Evolutionary conservation across 2,329 filamentous ascomycete genomes (phyloP), one percentile per base, ranked within the genome.

Genomic region (Coniochaeta sp.): DNA sequence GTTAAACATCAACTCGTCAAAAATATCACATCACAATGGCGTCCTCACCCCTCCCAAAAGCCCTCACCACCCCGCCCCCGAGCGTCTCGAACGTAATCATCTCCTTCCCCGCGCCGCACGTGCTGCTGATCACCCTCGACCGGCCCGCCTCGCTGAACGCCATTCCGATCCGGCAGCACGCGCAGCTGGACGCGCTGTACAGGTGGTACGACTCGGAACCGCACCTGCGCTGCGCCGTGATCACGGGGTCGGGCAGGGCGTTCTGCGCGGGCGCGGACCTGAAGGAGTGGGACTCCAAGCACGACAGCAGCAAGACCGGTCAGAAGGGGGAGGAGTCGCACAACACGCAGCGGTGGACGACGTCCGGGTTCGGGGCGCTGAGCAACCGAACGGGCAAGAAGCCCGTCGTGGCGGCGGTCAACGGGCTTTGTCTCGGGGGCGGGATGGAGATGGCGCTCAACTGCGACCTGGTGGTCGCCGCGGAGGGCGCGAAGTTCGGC

Each of bases 401-500:
- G 68, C 90, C 90, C 6, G 79, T 93, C 59, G 81, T 93, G 30
- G 88, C 86, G 1, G 90, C 89, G 1, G 87, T 93, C 22, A 90
- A 92, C 68, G 90, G 90, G 7, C 76, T 89, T 19, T 89, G 88
- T 61, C 80, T 90, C 54, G 90, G 90, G 38, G 90, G 89, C 58
- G 90, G 89, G 1, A 87, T 89, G 73, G 90, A 93, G 76, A 90
- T 92, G 75, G 80, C 85, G 14, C 76, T 89, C 56, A 91, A 91
- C 72, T 83, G 82, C 63, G 90, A 95, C 75, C 75, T 93, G 60
- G 81, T 91, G 2, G 72, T 93, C 34, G 88, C 89, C 3, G 75
- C 79, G 2, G 69, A 74, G 3, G 68, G 70, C 14, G 88, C 89
- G 0, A 75, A 73, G 28, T 92, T 93, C 68, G 83, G 81, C 1